Evolutionary conservation across 352 stramenopile species (phyloP), one percentile per base, ranked within the genome.

Genomic region (Phytophthora colocasiae): DNA sequence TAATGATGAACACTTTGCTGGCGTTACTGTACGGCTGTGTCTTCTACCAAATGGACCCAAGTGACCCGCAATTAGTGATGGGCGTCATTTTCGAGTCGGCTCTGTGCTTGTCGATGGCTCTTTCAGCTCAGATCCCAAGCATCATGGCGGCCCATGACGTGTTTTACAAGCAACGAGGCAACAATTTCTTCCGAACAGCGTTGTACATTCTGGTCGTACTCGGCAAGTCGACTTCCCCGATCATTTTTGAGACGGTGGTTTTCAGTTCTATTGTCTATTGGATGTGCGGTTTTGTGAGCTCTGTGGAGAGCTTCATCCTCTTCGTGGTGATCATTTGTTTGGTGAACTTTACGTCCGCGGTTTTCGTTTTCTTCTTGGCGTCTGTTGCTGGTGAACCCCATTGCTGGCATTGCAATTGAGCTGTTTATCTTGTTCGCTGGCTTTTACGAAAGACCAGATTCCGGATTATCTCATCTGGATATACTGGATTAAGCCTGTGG

Each of bases 261-360:
- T 71, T 67, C 31, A 45, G 56, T 15, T n/a, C 27, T 0, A 62
- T 71, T 10, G 48, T 49, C 1, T 71, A 71, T 27, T 71, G 63
- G 63, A 62, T 71, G 56, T 71, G 63, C 34, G 63, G 63, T 14
- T 71, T 67, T 17, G 63, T 71, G n/a, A 53, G 48, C 27, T 58
- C 63, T 3, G 15, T 58, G 1, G 44, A 36, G 15, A 59, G 48
- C 27, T 71, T 63, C 32, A 4, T 71, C 2, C 49, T 67, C 14
- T 71, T 71, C 7, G 34, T 67, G 36, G 41, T 58, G 19, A 51
- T 58, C 1, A 15, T 67, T 26, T 54, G n/a, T 17, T 24, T 71
- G 27, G 57, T 60, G 0, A 71, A 63, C 34, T 40, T 71, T 27
- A 17, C 57, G 8, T 27, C 8, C 3, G n/a, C 26, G 1, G 57